A percentile compares a stretch with the other conserved stretches of the same genome.
Conservation (phyloP, 129 eudicot species). For the Helichrysum umbraculigerum region DNA sequence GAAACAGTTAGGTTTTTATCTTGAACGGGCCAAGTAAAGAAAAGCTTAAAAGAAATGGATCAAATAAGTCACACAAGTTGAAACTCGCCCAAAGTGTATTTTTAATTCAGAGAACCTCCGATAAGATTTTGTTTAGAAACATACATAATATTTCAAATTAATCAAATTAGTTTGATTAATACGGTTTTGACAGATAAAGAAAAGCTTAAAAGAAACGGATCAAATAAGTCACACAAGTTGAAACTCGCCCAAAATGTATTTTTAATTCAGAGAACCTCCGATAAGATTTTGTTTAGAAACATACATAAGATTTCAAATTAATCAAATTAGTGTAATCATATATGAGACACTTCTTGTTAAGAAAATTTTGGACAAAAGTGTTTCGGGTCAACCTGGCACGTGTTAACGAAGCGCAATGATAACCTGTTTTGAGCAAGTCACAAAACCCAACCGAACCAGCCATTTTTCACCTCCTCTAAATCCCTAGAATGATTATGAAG, state of each 20-base stretch:
- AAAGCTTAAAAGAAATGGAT: neutral
- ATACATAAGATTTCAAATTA: too few species aligned
- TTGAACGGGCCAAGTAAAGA: too few species aligned
- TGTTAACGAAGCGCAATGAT: too few species aligned
- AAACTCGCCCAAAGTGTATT: neutral
- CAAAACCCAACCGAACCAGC: neutral
- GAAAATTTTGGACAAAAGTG: neutral
- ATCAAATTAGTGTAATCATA: too few species aligned
- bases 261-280: too few species aligned
- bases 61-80: neutral
- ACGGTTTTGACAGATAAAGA: too few species aligned
- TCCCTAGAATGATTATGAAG: neutral
- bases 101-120: too few species aligned
- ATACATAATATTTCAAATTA: too few species aligned
- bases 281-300: neutral
- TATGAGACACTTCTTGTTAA: too few species aligned
- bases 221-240: neutral
- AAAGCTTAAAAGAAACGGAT: neutral
- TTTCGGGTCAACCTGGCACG: neutral
- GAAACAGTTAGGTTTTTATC: neutral
- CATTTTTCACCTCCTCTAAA: neutral
- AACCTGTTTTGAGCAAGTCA: neutral
- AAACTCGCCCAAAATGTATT: neutral
- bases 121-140: neutral
- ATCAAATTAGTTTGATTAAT: too few species aligned